Percentiles rank a stretch among this genome's conserved stretches.
These are phyloP conservation scores for Rhododendron williamsianum DNA, from an alignment of 148 eudicot genomes.

Conservation along the genomic window DNA sequence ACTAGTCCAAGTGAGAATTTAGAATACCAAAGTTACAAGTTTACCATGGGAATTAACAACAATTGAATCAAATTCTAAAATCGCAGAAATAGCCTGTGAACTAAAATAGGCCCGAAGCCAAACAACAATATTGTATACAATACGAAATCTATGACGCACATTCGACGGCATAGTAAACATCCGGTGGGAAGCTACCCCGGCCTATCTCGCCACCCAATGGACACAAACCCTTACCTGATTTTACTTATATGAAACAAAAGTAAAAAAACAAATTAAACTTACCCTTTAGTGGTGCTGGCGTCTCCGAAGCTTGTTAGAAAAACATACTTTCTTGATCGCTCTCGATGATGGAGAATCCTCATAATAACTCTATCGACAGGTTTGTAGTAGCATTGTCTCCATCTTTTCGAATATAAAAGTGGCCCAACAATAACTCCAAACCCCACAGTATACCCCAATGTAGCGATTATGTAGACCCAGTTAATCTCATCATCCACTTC, in stretches of 20 bases:
- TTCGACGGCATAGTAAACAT: too few species aligned
- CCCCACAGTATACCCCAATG: background rate
- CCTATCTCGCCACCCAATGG: too few species aligned
- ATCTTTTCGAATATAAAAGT: background rate
- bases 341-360: background rate
- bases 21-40: too few species aligned
- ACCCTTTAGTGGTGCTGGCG: background rate
- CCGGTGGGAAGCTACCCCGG: too few species aligned
- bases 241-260: background rate
- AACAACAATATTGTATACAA: too few species aligned
- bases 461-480: background rate
- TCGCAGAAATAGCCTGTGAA: too few species aligned
- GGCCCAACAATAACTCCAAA: background rate
- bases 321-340: background rate
- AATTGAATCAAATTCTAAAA: too few species aligned
- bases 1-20: too few species aligned
- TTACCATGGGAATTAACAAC: too few species aligned
- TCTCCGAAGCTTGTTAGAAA: background rate
- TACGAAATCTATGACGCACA: too few species aligned
- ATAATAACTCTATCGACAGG: background rate
- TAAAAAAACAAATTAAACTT: background rate
- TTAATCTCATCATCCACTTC: background rate
- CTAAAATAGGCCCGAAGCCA: too few species aligned
- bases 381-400: slow-evolving; percentile 3
- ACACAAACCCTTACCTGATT: background rate